Base-by-base conservation (phyloP, 1,284 basidiomycete species). In the Stereum hirsutum region DNA sequence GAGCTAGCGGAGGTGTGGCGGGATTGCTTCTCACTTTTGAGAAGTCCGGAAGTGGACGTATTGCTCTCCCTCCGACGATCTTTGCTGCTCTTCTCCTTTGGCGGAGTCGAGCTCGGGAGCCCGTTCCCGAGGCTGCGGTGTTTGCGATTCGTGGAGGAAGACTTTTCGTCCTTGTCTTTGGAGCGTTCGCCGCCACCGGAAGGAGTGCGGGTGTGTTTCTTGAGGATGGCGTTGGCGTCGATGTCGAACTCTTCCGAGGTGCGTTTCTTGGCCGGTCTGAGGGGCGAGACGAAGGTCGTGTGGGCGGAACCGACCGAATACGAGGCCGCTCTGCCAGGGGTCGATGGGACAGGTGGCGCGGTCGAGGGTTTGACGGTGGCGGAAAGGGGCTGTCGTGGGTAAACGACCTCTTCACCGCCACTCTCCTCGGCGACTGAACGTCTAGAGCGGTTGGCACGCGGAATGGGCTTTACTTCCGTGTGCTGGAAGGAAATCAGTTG, bases 171-270 rank as follows among this genome's bases (percentile, higher is more conserved):
- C 54, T 52, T 69, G 63, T 41, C 47, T 66, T 70, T 43, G 65
- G n/a, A n/a, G 20, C 64, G 49, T 43, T 46, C 26, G 45, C 42
- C 65, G 36, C 57, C 53, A 12, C 57, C 44, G 15, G 54, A 52
- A 11, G 56, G 52, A 21, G 47, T 46, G 1, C 55, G 51, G 19
- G 63, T 57, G 26, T 65, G 45, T 24, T 53, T 69, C 54, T 81
- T 83, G 39, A 85, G 63, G 23, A 63, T 57, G 4, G 81, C 81
- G 5, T 72, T 64, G 39, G 86, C 74, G 55, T 89, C 87, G 63
- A 82, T 65, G 53, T 86, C 84, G 55, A 88, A 88, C 57, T 89
- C 87, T 47, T 87, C 86, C 3, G 86, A 88, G 1, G 81, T 81
- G 23, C 84, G 78, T 55, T 88, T 89, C 64, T 74, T 76, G 11